These are phyloP conservation scores for Mariannaea elegans DNA, from an alignment of 2,329 filamentous ascomycete species.

Conservation along the genomic window DNA sequence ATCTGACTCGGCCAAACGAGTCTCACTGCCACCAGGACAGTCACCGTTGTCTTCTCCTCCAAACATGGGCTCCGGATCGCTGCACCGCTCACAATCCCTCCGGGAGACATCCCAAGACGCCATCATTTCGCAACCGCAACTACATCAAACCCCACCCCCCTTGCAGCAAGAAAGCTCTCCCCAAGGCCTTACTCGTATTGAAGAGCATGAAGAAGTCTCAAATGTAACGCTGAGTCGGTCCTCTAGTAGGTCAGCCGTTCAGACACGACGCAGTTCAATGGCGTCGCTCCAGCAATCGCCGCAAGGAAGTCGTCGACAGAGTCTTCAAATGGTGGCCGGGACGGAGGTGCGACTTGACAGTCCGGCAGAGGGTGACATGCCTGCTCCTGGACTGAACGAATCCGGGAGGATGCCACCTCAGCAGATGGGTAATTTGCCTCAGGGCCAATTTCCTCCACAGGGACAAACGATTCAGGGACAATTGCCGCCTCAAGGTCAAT, in stretches of 20 bases:
- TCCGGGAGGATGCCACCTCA: background rate
- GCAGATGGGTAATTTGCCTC: constrained; percentile 7
- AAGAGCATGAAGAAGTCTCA: constrained; percentile 37
- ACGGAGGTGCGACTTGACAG: constrained; percentile 13
- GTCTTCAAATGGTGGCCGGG: constrained; percentile 24
- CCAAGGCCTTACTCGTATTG: constrained; percentile 36
- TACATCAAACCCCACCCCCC: background rate
- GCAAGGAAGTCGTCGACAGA: constrained; percentile 31
- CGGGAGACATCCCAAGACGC: constrained; percentile 26
- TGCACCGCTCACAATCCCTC: constrained; percentile 23
- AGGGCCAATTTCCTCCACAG: constrained; percentile 24
- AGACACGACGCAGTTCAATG: constrained; percentile 27
- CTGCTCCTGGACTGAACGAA: constrained; percentile 2
- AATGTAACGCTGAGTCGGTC: constrained; percentile 27
- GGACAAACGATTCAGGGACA: constrained; percentile 16
- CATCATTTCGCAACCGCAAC: constrained; percentile 17
- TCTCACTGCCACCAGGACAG: constrained; percentile 31
- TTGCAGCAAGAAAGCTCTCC: background rate
- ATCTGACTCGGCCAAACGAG: constrained; percentile 32
- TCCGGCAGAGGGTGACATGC: background rate
- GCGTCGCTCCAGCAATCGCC: constrained; percentile 31
- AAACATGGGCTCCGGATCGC: background rate
- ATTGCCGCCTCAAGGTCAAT: background rate
- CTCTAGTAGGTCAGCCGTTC: constrained; percentile 24
- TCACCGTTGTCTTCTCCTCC: constrained; percentile 24